phyloP scores from a whole-genome alignment of 768 basidiomycete genomes.

The Amanita pallidorosea region DNA sequence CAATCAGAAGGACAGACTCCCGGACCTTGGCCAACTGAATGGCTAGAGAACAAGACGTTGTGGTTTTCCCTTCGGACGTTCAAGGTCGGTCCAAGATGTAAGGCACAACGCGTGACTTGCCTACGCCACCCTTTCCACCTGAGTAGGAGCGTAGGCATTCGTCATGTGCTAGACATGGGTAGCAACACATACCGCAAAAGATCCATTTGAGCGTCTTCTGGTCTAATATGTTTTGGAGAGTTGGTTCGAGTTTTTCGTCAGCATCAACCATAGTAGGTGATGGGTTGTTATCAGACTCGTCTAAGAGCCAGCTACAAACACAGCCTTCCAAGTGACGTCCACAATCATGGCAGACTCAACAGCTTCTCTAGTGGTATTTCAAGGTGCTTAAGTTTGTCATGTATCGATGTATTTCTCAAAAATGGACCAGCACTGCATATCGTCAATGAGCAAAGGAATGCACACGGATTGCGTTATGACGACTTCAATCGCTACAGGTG shows the following conservation, averaged over 20 bases:
- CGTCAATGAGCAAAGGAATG: constrained; percentile 80
- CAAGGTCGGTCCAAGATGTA: neutral
- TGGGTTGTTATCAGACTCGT: neutral
- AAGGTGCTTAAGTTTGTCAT: constrained; percentile 17
- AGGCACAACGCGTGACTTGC: constrained; percentile 35
- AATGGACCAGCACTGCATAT: constrained; percentile 57
- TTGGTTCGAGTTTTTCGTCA: constrained; percentile 64
- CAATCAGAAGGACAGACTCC: constrained; percentile 95
- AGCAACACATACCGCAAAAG: constrained; percentile 65
- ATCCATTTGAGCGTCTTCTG: constrained; percentile 96
- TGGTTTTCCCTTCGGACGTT: constrained; percentile 74
- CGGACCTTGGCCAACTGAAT: constrained; percentile 86
- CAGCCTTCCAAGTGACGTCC: neutral
- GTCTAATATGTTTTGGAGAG: constrained; percentile 90
- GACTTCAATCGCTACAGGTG: constrained; percentile 83
- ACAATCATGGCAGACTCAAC: constrained; percentile 19
- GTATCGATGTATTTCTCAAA: constrained; percentile 1
- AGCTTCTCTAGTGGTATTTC: constrained; percentile 20
- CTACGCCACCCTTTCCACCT: constrained; percentile 99
- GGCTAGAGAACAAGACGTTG: constrained; percentile 95
- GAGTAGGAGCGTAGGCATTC: constrained; percentile 7
- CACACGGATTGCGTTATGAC: constrained; percentile 86
- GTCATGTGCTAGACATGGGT: constrained; percentile 1
- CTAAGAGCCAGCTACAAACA: neutral
- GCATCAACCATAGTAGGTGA: constrained; percentile 28